Conservation (phyloP, 1,139 yeast species). For the Wickerhamiella infanticola region DNA sequence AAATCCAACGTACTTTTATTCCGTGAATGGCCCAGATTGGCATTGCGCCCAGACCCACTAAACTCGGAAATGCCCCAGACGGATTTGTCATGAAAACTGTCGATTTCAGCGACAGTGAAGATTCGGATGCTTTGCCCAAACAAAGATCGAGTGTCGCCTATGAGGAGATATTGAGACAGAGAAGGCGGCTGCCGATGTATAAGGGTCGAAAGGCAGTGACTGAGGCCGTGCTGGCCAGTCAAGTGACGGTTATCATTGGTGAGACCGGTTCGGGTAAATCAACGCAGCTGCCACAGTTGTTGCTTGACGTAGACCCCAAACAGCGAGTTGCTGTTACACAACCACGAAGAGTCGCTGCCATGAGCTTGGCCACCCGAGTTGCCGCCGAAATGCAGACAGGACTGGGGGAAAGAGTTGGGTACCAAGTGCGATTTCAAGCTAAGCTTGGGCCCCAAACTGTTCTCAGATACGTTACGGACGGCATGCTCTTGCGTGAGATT, state of each 20-base stretch:
- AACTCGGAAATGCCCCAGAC: not conserved
- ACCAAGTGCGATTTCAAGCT: slow-evolving; percentile 76
- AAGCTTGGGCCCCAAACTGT: slow-evolving; percentile 37
- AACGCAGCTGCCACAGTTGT: slow-evolving; percentile 81
- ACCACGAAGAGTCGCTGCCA: slow-evolving; percentile 96
- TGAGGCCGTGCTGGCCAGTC: slow-evolving; percentile 37
- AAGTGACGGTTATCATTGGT: slow-evolving; percentile 74
- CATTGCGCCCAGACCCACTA: not conserved
- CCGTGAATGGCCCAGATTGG: not conserved
- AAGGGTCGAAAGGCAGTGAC: slow-evolving; percentile 52
- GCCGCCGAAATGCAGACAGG: slow-evolving; percentile 63
- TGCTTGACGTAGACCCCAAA: slow-evolving; percentile 26
- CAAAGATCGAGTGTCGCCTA: not conserved
- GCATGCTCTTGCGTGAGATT: slow-evolving; percentile 86
- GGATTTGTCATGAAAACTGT: slow-evolving; percentile 3
- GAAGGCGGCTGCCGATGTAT: slow-evolving; percentile 60
- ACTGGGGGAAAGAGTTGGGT: slow-evolving; percentile 76
- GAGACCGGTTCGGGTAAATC: slow-evolving; percentile 98
- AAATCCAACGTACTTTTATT: too few relatives aligned
- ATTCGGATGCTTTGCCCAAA: not conserved
- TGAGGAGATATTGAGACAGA: slow-evolving; percentile 29
- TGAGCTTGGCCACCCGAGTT: slow-evolving; percentile 83
- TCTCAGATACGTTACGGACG: slow-evolving; percentile 83
- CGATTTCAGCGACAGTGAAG: slow-evolving; percentile 3
- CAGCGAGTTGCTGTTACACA: slow-evolving; percentile 80